phyloP scores from a whole-genome alignment of 176 grass and related monocot species.

The Aegilops umbellulata region DNA sequence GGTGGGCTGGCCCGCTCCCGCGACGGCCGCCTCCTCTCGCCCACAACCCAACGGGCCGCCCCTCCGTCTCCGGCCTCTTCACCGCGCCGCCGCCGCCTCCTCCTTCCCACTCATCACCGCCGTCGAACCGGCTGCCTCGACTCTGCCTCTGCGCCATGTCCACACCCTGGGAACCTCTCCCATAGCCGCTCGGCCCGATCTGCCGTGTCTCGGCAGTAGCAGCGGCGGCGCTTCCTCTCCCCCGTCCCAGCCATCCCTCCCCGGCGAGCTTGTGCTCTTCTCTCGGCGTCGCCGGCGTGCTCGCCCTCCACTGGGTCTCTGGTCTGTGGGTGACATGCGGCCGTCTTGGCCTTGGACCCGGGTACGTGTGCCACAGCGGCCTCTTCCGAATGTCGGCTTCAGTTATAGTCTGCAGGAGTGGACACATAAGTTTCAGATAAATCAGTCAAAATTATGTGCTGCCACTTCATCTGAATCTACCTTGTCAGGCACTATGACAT shows the following conservation, averaged over 20 bases:
- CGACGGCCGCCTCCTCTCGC: background rate
- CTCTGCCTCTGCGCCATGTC: background rate
- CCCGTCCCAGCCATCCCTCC: conserved; percentile 18
- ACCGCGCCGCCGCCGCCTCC: background rate
- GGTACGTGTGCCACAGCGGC: conserved; percentile 36
- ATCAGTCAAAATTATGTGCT: background rate
- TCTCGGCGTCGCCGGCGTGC: background rate
- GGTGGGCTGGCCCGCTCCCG: background rate
- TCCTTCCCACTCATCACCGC: background rate
- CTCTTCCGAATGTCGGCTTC: conserved; percentile 20
- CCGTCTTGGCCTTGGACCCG: background rate
- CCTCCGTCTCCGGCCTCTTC: background rate
- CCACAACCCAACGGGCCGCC: background rate
- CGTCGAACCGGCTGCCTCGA: background rate
- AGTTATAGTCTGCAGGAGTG: conserved; percentile 15
- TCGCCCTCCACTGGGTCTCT: conserved; percentile 10
- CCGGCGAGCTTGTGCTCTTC: conserved; percentile 28
- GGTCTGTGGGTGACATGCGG: background rate
- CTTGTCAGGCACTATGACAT: conserved; percentile 25
- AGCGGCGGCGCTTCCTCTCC: background rate
- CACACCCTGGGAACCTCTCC: background rate
- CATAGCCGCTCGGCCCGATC: background rate
- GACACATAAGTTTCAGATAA: background rate
- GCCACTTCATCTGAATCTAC: background rate
- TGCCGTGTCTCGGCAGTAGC: background rate